A percentile compares a stretch with the other conserved stretches of the same genome.
These are phyloP conservation scores for Alternaria novae-zelandiae DNA, from an alignment of 2,329 filamentous ascomycete genomes.

Conservation along the genomic window DNA sequence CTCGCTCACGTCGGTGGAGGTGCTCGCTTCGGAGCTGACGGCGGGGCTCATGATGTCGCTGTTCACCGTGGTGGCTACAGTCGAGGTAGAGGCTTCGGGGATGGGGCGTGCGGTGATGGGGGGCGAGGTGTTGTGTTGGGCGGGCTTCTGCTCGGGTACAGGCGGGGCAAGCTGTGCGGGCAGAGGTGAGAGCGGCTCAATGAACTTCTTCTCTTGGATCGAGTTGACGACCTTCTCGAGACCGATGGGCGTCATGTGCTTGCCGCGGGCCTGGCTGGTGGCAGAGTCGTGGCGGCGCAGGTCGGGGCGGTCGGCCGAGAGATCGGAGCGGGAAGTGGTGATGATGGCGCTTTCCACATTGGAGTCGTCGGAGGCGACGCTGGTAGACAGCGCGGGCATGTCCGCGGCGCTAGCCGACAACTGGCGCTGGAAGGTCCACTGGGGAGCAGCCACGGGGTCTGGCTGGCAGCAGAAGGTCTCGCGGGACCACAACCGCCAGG, in stretches of 20 bases:
- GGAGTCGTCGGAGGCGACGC: constrained; percentile 54
- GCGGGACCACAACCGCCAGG: constrained; percentile 91
- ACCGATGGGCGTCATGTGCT: constrained; percentile 90
- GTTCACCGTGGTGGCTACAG: constrained; percentile 55
- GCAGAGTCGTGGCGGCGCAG: constrained; percentile 75
- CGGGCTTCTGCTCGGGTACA: constrained; percentile 13
- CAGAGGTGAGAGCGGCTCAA: constrained; percentile 63
- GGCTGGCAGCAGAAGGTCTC: constrained; percentile 88
- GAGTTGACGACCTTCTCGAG: constrained; percentile 93
- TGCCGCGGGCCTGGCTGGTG: constrained; percentile 72
- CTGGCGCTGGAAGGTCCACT: constrained; percentile 42
- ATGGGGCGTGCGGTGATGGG: constrained; percentile 53
- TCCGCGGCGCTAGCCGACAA: constrained; percentile 35
- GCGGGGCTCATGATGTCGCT: constrained; percentile 51
- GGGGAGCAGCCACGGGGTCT: constrained; percentile 51
- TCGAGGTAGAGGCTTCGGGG: constrained; percentile 66
- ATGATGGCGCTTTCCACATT: constrained; percentile 48
- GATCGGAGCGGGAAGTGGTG: constrained; percentile 54
- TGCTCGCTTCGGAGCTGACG: constrained; percentile 66
- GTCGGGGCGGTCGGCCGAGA: constrained; percentile 67
- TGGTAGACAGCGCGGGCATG: constrained; percentile 56
- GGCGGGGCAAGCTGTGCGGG: constrained; percentile 49
- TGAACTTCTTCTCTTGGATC: constrained; percentile 81
- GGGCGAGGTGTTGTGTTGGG: constrained; percentile 43
- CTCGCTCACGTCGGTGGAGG: constrained; percentile 65